phyloP scores from a whole-genome alignment of 2,329 filamentous ascomycete species.

The Ophiocordyceps camponoti-saundersi region DNA sequence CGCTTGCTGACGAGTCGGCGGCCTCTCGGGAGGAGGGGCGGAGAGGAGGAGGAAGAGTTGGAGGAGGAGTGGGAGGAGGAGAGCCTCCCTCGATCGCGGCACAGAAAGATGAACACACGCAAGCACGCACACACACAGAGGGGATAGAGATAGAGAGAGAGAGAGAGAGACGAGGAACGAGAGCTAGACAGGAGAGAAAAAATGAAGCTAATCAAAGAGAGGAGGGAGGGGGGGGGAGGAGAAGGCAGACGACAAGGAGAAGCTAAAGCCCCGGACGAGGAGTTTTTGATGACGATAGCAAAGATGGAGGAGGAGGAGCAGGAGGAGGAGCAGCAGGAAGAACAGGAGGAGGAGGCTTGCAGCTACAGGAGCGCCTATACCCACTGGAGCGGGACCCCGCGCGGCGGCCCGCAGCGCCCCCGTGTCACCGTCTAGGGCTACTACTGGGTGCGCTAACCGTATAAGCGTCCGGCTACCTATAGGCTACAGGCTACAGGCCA shows the following conservation, averaged over 20 bases:
- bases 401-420: neutral
- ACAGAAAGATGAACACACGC: neutral
- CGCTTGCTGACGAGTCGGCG: conserved; percentile 18
- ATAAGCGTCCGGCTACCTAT: too few species aligned
- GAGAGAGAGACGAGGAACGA: neutral
- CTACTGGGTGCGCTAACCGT: neutral
- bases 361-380: neutral
- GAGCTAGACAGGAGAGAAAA: neutral
- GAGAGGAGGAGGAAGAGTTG: neutral
- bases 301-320: neutral
- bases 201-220: neutral
- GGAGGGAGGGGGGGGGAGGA: neutral
- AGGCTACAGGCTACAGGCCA: too few species aligned
- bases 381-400: neutral
- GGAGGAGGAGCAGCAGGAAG: neutral
- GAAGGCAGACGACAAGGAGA: neutral
- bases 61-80: neutral
- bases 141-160: neutral
- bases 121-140: neutral
- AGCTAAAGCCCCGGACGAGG: neutral
- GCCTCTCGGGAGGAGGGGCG: conserved; percentile 6
- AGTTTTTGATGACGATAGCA: neutral
- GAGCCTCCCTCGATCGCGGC: neutral
- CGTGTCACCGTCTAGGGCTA: neutral
- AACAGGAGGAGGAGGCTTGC: neutral